Evolutionary conservation across 2,329 filamentous ascomycete species (phyloP).

Genomic region (Dendryphion nanum): DNA sequence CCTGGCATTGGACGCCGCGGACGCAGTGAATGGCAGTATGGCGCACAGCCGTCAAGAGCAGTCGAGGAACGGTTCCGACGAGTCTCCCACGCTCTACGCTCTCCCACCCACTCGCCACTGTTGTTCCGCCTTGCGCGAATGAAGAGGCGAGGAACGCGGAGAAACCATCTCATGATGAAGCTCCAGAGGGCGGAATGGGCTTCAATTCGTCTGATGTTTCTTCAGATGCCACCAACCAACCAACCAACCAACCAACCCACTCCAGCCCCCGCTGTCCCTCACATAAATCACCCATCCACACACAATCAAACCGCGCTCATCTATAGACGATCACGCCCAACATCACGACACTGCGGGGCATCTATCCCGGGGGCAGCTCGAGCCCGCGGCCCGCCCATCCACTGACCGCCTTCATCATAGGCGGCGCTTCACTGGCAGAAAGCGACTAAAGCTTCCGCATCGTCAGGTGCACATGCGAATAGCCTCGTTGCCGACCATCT

Average conservation of each 20-base stretch:
- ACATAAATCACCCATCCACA: no score
- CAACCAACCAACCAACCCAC: no score
- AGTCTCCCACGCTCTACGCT: no score
- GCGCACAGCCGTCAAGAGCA: constrained; percentile 3
- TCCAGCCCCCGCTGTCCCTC: no score
- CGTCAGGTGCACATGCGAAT: constrained; percentile 16
- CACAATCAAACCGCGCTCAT: not conserved
- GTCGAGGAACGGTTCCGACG: constrained; percentile 11
- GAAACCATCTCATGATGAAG: no score
- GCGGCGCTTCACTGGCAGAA: constrained; percentile 28
- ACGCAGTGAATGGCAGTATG: not conserved
- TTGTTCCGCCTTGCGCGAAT: no score
- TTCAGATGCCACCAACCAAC: no score
- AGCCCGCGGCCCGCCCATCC: constrained; percentile 36
- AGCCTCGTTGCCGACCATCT: constrained; percentile 6
- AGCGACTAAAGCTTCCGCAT: constrained; percentile 18
- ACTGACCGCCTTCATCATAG: constrained; percentile 33
- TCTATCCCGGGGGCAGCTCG: constrained; percentile 36
- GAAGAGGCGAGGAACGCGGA: no score
- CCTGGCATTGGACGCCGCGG: constrained; percentile 4
- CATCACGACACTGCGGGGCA: constrained; percentile 17
- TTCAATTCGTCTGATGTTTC: no score
- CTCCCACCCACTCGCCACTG: no score
- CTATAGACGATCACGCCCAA: no score
- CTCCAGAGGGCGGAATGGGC: no score